These are phyloP conservation scores for Ganoderma sinense DNA, from an alignment of 1,284 basidiomycete species.

Conservation along the genomic window DNA sequence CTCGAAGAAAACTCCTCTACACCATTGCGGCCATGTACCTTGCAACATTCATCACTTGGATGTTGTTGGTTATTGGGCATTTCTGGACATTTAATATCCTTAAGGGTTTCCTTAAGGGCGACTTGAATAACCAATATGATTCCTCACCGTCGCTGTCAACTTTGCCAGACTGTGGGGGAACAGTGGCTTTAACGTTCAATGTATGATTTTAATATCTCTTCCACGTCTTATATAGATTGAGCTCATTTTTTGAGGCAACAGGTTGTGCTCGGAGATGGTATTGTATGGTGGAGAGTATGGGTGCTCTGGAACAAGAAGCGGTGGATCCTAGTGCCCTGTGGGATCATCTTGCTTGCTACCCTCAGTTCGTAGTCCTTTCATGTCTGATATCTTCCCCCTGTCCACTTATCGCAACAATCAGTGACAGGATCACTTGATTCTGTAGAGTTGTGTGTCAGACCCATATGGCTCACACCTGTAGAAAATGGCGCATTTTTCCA, in stretches of 20 bases:
- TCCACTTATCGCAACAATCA: no score
- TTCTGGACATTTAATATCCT: no score
- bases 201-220: neutral
- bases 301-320: neutral
- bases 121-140: no score
- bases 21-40: neutral
- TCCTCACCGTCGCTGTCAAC: no score
- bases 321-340: neutral
- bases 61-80: neutral
- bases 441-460: no score
- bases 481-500: neutral
- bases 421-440: no score
- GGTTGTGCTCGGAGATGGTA: neutral
- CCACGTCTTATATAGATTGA: no score
- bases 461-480: no score
- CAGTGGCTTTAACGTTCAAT: neutral
- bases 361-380: neutral
- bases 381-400: no score
- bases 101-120: no score
- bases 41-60: neutral
- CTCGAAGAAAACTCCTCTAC: neutral
- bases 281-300: slow-evolving; percentile 6
- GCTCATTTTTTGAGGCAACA: neutral
- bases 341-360: neutral
- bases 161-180: neutral